phyloP scores from a whole-genome alignment of 306 rosid genomes.

The Dryas octopetala region DNA sequence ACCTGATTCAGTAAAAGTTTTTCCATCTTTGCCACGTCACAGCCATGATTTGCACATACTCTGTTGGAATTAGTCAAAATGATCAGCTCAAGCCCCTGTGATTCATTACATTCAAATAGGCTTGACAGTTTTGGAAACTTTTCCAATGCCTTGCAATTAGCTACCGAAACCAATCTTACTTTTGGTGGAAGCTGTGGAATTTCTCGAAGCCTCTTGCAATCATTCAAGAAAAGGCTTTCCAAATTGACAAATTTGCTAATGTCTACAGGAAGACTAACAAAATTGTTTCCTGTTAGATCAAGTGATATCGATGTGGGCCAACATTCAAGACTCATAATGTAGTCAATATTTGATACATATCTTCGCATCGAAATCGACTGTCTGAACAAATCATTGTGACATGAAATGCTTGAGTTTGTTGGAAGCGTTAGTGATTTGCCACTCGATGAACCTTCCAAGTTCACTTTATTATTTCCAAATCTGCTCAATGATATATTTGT shows the following conservation, averaged over 20 bases:
- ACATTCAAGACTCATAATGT: neutral
- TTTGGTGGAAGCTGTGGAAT: neutral
- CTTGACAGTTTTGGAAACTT: neutral
- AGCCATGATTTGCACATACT: neutral
- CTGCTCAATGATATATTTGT: too few relatives aligned
- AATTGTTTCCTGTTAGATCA: neutral
- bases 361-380: neutral
- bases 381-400: too few relatives aligned
- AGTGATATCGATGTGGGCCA: rapidly evolving
- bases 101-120: too few relatives aligned
- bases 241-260: too few relatives aligned
- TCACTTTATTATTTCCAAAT: too few relatives aligned
- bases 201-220: neutral
- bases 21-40: too few relatives aligned
- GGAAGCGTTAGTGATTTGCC: too few relatives aligned
- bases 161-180: neutral
- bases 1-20: neutral
- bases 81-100: neutral
- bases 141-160: neutral
- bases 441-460: too few relatives aligned
- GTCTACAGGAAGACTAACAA: too few relatives aligned
- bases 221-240: neutral
- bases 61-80: neutral
- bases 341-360: neutral
- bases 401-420: too few relatives aligned